Percentiles rank a stretch among this genome's conserved stretches.
phyloP scores from a whole-genome alignment of 768 basidiomycete genomes.

The Kwoniella mangroviensis region DNA sequence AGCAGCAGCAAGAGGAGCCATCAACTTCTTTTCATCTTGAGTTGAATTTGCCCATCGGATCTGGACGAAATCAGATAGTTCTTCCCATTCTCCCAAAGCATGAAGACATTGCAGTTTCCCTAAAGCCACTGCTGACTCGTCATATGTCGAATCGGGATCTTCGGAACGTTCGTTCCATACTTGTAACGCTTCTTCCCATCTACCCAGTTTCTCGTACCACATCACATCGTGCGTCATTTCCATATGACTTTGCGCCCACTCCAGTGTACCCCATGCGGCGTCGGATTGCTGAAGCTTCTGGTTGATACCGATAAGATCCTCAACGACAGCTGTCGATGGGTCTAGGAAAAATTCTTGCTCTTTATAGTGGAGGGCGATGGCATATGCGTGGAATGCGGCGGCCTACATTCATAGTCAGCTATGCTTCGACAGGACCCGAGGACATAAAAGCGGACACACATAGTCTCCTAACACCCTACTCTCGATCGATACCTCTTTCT shows the following conservation, averaged over 20 bases:
- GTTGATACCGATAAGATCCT: constrained; percentile 93
- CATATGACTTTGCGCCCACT: constrained; percentile 85
- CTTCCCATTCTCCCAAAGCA: constrained; percentile 97
- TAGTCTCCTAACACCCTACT: constrained; percentile 91
- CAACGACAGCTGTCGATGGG: constrained; percentile 82
- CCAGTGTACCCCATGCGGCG: constrained; percentile 94
- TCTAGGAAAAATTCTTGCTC: constrained; percentile 95
- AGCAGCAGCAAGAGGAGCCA: constrained; percentile 95
- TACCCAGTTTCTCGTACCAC: constrained; percentile 95
- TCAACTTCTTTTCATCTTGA: constrained; percentile 82
- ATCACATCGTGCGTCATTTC: constrained; percentile 81
- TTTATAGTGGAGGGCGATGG: constrained; percentile 97
- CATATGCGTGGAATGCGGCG: constrained; percentile 88
- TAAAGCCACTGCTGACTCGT: constrained; percentile 68
- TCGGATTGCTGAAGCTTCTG: constrained; percentile 95
- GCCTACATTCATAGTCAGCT: constrained; percentile 60
- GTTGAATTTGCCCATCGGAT: constrained; percentile 83
- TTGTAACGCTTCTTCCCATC: constrained; percentile 89
- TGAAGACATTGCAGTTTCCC: constrained; percentile 95
- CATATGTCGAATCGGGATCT: constrained; percentile 69
- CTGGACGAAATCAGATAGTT: constrained; percentile 80
- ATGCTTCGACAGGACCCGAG: background rate
- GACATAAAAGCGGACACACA: constrained; percentile 37
- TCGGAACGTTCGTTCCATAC: constrained; percentile 56
- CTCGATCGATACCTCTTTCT: constrained; percentile 91